These are phyloP conservation scores for Didymella sp. DNA, from an alignment of 2,329 filamentous ascomycete genomes.

Conservation along the genomic window DNA sequence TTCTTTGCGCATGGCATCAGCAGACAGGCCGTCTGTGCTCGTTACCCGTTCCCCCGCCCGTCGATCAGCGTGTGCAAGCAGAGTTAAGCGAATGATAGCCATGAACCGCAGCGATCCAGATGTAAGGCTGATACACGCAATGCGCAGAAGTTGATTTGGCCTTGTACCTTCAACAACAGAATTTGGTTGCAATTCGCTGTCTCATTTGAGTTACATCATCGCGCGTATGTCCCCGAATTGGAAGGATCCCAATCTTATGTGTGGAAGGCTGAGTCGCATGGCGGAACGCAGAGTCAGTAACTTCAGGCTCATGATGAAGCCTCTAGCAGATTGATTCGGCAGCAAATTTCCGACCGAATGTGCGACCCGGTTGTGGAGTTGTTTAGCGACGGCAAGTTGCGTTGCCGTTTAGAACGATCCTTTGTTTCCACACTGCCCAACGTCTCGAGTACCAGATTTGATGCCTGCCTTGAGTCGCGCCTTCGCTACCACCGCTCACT, in stretches of 20 bases:
- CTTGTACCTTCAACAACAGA: not conserved
- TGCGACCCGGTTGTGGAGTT: slow-evolving; percentile 5
- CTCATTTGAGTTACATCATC: not conserved
- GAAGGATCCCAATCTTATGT: not conserved
- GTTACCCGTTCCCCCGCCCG: slow-evolving; percentile 8
- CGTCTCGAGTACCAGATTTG: slow-evolving; percentile 11
- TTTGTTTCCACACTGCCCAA: no score
- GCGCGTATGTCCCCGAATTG: not conserved
- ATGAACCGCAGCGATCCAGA: slow-evolving; percentile 9
- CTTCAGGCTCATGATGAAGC: not conserved
- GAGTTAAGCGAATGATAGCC: slow-evolving; percentile 3
- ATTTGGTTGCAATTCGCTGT: not conserved
- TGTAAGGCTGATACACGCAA: slow-evolving; percentile 10
- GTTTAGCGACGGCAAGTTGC: slow-evolving; percentile 1
- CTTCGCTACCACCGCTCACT: slow-evolving; percentile 6
- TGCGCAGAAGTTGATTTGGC: not conserved
- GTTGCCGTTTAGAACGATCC: slow-evolving; percentile 5
- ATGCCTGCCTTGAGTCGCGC: not conserved
- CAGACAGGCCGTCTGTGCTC: slow-evolving; percentile 1
- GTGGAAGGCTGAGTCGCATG: not conserved
- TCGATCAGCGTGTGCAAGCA: slow-evolving; percentile 6
- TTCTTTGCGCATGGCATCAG: not conserved
- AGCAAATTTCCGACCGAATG: not conserved
- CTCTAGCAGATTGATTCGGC: not conserved
- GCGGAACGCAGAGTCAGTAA: not conserved